A percentile compares a stretch with the other conserved stretches of the same genome.
phyloP scores from a whole-genome alignment of 139 green algal species.

The Edaphochlamys debaryana region DNA sequence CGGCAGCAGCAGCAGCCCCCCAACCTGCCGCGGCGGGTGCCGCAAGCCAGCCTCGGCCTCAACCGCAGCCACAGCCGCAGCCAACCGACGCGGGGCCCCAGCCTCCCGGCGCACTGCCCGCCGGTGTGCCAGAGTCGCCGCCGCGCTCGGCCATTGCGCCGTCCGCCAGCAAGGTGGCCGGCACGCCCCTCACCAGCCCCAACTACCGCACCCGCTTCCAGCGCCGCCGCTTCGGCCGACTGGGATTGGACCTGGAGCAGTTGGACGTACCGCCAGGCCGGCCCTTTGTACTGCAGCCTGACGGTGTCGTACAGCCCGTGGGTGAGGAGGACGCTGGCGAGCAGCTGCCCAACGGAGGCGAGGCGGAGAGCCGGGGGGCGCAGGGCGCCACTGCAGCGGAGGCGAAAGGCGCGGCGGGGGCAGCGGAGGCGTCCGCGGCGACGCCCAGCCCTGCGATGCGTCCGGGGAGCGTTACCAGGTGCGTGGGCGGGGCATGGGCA shows the following conservation, averaged over 20 bases:
- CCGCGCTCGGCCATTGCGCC: too few species aligned
- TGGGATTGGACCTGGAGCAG: slow-evolving; percentile 16
- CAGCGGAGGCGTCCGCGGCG: neutral
- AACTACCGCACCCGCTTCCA: slow-evolving; percentile 29
- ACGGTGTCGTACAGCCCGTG: neutral
- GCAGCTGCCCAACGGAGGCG: too few species aligned
- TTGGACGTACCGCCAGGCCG: neutral
- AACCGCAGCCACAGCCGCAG: neutral
- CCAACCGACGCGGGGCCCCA: too few species aligned
- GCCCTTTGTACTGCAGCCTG: neutral
- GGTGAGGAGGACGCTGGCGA: too few species aligned
- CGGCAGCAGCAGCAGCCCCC: too few species aligned
- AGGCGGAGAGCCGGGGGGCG: too few species aligned
- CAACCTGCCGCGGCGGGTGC: too few species aligned
- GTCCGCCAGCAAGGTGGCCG: neutral
- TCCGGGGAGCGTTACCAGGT: neutral
- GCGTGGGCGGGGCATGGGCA: too few species aligned
- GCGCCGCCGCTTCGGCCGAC: neutral
- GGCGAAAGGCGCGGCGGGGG: neutral
- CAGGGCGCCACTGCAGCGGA: neutral
- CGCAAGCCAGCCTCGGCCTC: too few species aligned
- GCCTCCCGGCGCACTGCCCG: too few species aligned
- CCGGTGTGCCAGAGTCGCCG: neutral
- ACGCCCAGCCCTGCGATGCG: neutral
- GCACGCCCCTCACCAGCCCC: slow-evolving; percentile 21